phyloP scores from a whole-genome alignment of 257 asterid genomes.

The Solanum chiquidenum region DNA sequence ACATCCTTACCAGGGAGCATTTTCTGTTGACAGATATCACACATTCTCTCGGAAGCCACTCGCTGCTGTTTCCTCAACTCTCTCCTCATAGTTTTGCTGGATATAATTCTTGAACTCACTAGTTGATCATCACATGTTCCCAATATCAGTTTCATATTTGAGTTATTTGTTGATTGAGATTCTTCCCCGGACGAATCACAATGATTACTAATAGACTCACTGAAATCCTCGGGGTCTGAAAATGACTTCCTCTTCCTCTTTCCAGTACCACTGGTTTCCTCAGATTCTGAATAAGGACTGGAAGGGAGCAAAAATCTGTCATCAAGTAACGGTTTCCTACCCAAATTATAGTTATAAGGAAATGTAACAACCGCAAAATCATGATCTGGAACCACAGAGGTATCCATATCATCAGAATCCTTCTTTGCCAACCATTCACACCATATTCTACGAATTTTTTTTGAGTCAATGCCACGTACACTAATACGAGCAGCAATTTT shows the following conservation, averaged over 20 bases:
- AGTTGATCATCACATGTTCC: slow-evolving; percentile 67
- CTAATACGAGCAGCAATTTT: slow-evolving; percentile 48
- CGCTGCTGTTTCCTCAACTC: slow-evolving; percentile 54
- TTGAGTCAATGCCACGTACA: slow-evolving; percentile 36
- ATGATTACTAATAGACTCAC: slow-evolving; percentile 34
- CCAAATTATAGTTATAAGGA: slow-evolving; percentile 60
- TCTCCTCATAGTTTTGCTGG: slow-evolving; percentile 69
- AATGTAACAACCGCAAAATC: slow-evolving; percentile 72
- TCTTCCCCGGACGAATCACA: slow-evolving; percentile 80
- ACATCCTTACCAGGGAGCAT: slow-evolving; percentile 87
- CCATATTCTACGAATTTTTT: slow-evolving; percentile 64
- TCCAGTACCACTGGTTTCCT: slow-evolving; percentile 25
- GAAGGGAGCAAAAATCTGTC: slow-evolving; percentile 55
- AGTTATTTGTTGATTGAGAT: slow-evolving; percentile 41
- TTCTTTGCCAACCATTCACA: slow-evolving; percentile 74
- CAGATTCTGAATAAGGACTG: slow-evolving; percentile 48
- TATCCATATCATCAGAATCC: slow-evolving; percentile 14
- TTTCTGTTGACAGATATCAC: slow-evolving; percentile 82
- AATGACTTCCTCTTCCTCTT: slow-evolving; percentile 61
- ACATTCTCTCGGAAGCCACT: slow-evolving; percentile 68
- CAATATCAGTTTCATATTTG: slow-evolving; percentile 22
- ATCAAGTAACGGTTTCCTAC: slow-evolving; percentile 53
- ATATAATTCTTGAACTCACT: slow-evolving; percentile 40
- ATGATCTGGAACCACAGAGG: slow-evolving; percentile 39
- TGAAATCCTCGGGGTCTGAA: slow-evolving; percentile 72